A percentile compares a stretch with the other conserved stretches of the same genome.
Evolutionary conservation across 2,329 filamentous ascomycete genomes (phyloP).

Genomic region (Macroventuria anomochaeta): DNA sequence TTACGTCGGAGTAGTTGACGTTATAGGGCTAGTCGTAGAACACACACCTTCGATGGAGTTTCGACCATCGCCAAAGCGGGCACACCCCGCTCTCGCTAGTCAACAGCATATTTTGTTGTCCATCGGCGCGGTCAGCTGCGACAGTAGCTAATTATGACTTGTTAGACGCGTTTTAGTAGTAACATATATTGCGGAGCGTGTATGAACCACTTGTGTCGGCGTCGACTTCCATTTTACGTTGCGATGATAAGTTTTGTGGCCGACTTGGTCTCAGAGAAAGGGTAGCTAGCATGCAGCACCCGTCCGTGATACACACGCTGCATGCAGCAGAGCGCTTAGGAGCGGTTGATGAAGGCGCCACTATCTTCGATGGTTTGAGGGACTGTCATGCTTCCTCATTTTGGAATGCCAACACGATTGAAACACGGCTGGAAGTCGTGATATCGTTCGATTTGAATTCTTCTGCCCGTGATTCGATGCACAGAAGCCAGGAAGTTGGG

Average conservation of each 20-base stretch:
- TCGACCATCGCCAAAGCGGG: conserved; percentile 13
- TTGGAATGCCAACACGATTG: conserved; percentile 2
- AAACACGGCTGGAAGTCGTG: conserved; percentile 1
- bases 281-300: not conserved
- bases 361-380: conserved; percentile 5
- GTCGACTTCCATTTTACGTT: conserved; percentile 6
- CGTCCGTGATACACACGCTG: not conserved
- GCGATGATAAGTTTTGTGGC: not conserved
- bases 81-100: conserved; percentile 11
- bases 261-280: not conserved
- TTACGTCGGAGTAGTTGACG: conserved; percentile 11
- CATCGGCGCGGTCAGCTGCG: not conserved
- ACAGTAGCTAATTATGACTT: not conserved
- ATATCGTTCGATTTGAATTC: conserved; percentile 7
- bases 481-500: not conserved
- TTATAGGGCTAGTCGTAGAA: conserved; percentile 3
- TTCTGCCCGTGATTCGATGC: conserved; percentile 1
- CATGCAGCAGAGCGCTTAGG: conserved; percentile 16
- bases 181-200: not conserved
- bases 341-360: conserved; percentile 12
- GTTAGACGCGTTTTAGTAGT: not conserved
- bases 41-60: conserved; percentile 11
- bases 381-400: not conserved
- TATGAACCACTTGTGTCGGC: not conserved
- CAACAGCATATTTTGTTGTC: conserved; percentile 9